phyloP scores from a whole-genome alignment of 345 rosid genomes.

The Brassica napus region Da-Ae NC_063450.1:20536501-20537000 shows the following conservation, averaged over 20 bases:
- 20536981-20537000: background rate
- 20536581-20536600: slow-evolving; percentile 78
- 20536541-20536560: slow-evolving; percentile 37
- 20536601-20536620: slow-evolving; percentile 80
- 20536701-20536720: slow-evolving; percentile 15
- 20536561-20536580: slow-evolving; percentile 87
- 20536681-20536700: slow-evolving; percentile 11
- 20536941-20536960: background rate
- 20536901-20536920: slow-evolving; percentile 93
- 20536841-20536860: slow-evolving; percentile 31
- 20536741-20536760: slow-evolving; percentile 76
- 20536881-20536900: slow-evolving; percentile 74
- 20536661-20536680: slow-evolving; percentile 1
- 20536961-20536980: background rate
- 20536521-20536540: slow-evolving; percentile 21
- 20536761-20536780: slow-evolving; percentile 80
- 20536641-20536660: slow-evolving; percentile 33
- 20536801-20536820: slow-evolving; percentile 60
- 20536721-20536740: slow-evolving; percentile 89
- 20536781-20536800: slow-evolving; percentile 97
- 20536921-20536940: slow-evolving; percentile 75
- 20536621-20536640: slow-evolving; percentile 89
- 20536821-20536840: slow-evolving; percentile 20
- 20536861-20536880: slow-evolving; percentile 28
- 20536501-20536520: slow-evolving; percentile 8